Evolutionary conservation across 2,329 filamentous ascomycete species (phyloP).

Genomic region (Diaporthe humulicola): DNA sequence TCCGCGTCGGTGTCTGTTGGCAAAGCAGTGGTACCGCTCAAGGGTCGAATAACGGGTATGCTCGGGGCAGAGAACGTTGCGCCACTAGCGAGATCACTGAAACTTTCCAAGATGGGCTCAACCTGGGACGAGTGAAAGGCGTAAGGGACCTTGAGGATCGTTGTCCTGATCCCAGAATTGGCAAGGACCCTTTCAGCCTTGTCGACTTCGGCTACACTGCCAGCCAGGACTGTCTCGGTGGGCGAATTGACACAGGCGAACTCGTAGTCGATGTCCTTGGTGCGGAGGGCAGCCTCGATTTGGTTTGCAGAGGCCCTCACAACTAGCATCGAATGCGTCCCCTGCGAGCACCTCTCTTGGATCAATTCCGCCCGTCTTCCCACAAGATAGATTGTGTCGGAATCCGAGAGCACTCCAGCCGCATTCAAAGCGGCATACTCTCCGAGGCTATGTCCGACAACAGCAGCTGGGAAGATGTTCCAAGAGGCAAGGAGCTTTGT

Average conservation of each 20-base stretch:
- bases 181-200: slow-evolving; percentile 56
- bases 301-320: slow-evolving; percentile 62
- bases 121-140: slow-evolving; percentile 68
- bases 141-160: slow-evolving; percentile 62
- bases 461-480: slow-evolving; percentile 61
- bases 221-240: slow-evolving; percentile 78
- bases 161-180: slow-evolving; percentile 55
- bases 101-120: slow-evolving; percentile 67
- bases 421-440: slow-evolving; percentile 71
- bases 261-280: slow-evolving; percentile 54
- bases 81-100: slow-evolving; percentile 59
- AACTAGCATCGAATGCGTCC: slow-evolving; percentile 73
- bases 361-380: slow-evolving; percentile 76
- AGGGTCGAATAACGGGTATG: slow-evolving; percentile 77
- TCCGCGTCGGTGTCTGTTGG: slow-evolving; percentile 52
- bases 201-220: slow-evolving; percentile 55
- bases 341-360: slow-evolving; percentile 72
- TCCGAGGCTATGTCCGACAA: slow-evolving; percentile 58
- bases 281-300: slow-evolving; percentile 65
- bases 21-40: slow-evolving; percentile 72
- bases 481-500: slow-evolving; percentile 67
- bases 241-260: slow-evolving; percentile 82
- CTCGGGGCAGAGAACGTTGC: slow-evolving; percentile 58
- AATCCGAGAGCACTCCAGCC: slow-evolving; percentile 77
- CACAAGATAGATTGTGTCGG: slow-evolving; percentile 79